A percentile compares a stretch with the other conserved stretches of the same genome.
phyloP scores from a whole-genome alignment of 139 green algal genomes.

The Chlorella sp. region DNA sequence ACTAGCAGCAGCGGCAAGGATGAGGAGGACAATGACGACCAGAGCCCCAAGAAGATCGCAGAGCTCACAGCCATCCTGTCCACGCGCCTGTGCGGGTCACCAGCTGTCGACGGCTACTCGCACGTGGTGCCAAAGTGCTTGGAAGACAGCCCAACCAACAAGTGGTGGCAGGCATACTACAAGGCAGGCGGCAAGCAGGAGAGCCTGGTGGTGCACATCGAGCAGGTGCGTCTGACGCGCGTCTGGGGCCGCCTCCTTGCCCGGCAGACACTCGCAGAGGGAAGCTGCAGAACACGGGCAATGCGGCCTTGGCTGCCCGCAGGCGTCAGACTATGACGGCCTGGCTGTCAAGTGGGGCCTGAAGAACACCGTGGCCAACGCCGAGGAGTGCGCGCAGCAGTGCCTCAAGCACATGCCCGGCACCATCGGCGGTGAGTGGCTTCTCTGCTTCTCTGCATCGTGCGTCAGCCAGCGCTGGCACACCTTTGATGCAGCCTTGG shows the following conservation, averaged over 20 bases:
- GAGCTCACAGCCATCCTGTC: conserved; percentile 5
- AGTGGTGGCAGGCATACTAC: conserved; percentile 38
- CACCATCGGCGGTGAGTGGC: not conserved
- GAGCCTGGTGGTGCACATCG: conserved; percentile 36
- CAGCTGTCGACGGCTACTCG: conserved; percentile 30
- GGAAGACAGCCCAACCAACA: conserved; percentile 31
- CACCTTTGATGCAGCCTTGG: too few relatives aligned
- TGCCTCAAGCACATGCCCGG: conserved; percentile 53
- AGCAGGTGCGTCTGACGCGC: too few relatives aligned
- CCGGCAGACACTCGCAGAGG: too few relatives aligned
- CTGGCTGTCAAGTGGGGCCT: conserved; percentile 79
- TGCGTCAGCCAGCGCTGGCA: too few relatives aligned
- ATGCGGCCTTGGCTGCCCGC: too few relatives aligned
- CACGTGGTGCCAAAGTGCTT: conserved; percentile 40
- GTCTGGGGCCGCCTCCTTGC: too few relatives aligned
- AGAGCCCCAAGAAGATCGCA: not conserved
- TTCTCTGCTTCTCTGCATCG: not conserved
- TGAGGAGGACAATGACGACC: too few relatives aligned
- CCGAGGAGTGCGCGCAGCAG: conserved; percentile 55
- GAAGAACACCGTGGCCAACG: conserved; percentile 50
- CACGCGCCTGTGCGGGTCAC: conserved; percentile 26
- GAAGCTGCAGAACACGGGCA: not conserved
- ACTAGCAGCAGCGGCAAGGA: too few relatives aligned
- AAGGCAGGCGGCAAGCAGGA: conserved; percentile 22
- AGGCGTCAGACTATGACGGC: conserved; percentile 55